A percentile compares a stretch with the other conserved stretches of the same genome.
These are phyloP conservation scores for Oryza coarctata DNA, from an alignment of 176 grass and related monocot species.

Conservation along the genomic window DNA sequence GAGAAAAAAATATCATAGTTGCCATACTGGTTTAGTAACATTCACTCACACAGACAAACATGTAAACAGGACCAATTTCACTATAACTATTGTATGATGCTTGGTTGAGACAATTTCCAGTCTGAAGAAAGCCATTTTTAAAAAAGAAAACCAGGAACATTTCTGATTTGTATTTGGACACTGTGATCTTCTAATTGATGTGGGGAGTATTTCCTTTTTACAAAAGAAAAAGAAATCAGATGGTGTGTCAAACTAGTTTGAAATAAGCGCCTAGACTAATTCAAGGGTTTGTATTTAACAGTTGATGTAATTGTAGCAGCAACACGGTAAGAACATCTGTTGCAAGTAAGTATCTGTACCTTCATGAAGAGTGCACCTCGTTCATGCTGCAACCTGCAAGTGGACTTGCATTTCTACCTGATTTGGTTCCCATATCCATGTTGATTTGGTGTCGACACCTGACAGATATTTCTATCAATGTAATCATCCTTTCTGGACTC, in stretches of 20 bases:
- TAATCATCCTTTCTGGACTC: neutral
- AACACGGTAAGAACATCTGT: neutral
- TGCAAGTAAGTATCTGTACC: constrained; percentile 17
- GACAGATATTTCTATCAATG: constrained; percentile 33
- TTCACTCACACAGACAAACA: neutral
- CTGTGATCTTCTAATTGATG: neutral
- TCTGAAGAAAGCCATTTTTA: neutral
- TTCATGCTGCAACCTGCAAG: constrained; percentile 30
- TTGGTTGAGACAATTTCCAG: neutral
- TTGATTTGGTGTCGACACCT: constrained; percentile 32
- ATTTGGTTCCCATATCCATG: constrained; percentile 51
- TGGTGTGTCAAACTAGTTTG: constrained; percentile 16
- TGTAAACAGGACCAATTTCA: constrained; percentile 1
- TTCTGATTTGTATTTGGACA: neutral
- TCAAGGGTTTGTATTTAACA: neutral
- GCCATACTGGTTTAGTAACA: neutral
- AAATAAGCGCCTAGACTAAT: neutral
- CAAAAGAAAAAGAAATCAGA: neutral
- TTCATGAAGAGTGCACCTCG: constrained; percentile 25
- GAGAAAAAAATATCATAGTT: neutral
- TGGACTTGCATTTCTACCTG: constrained; percentile 36
- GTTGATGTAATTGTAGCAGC: neutral
- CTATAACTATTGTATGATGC: neutral
- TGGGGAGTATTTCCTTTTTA: neutral
- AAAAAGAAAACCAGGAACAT: neutral